Base-by-base conservation (phyloP, 176 grass and related monocot genomes). In the Oryza punctata region DNA sequence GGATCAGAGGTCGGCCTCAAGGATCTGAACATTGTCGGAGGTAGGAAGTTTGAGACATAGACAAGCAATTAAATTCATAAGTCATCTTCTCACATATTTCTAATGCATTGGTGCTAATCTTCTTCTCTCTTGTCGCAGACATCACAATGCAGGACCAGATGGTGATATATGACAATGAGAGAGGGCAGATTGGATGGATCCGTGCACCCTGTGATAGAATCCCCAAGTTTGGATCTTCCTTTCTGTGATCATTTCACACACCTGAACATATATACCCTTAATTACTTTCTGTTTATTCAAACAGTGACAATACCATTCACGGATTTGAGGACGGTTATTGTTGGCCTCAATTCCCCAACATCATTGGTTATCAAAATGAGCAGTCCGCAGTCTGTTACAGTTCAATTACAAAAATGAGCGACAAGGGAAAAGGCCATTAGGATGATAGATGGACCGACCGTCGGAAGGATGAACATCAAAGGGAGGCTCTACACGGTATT, bases 81-180 rank as follows among this genome's bases (percentile, higher is more conserved):
- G 7, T 60, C 33, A 49, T 67, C 21, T n/a, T 64, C 21, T 49
- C n/a, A 8, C 45, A 14, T 52, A 75, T 63, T 79, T 43, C 3
- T 81, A 27, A 40, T 35, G 21, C 76, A 54, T 54, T 54, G 41
- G 46, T 67, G 15, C 5, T 21, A 38, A 26, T 70, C 30, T 50
- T 38, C 37, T 38, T 38, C 7, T 63, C 37, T 69, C 78, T 47
- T 78, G 12, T 77, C 81, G 27, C 78, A 99, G 97, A 99, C 57
- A 86, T 99, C 73, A 93, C 87, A 13, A 81, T 99, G 87, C 97
- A 96, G 84, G 93, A 96, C 80, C 91, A 89, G 32, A 94, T 99
- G 97, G 90, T 99, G 64, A 87, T 96, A 40, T 99, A 99, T 85
- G 97, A 99, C 67, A 99, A 99, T n/a, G 97, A 99, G 83, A 99